Evolutionary conservation across 73 alveolate genomes (phyloP).

Genomic region (Paramecium octaurelia): DNA sequence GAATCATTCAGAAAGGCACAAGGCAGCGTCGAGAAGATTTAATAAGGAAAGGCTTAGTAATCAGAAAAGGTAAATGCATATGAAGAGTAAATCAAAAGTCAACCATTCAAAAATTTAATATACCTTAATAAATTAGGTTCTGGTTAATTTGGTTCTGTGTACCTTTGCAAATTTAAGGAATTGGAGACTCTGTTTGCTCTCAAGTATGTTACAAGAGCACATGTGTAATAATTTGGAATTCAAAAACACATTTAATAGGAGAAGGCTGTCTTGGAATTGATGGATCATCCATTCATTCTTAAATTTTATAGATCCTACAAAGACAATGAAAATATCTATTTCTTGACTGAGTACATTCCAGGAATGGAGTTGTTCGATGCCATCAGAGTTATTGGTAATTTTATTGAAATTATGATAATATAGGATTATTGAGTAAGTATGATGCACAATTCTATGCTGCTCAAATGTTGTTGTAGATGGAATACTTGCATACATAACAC

Average conservation of each 20-base stretch:
- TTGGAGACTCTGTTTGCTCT: conserved; percentile 71
- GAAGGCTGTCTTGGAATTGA: conserved; percentile 51
- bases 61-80: neutral
- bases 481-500: conserved; percentile 51
- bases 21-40: conserved; percentile 49
- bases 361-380: conserved; percentile 73
- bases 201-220: conserved; percentile 74
- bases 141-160: conserved; percentile 81
- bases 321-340: conserved; percentile 66
- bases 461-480: conserved; percentile 37
- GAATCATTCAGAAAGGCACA: conserved; percentile 63
- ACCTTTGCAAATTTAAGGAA: conserved; percentile 67
- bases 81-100: neutral
- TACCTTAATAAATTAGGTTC: conserved; percentile 71
- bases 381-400: conserved; percentile 60
- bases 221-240: conserved; percentile 68
- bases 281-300: conserved; percentile 69
- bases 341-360: conserved; percentile 63
- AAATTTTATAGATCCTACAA: conserved; percentile 65
- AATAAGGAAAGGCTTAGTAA: conserved; percentile 65
- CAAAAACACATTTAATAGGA: conserved; percentile 69
- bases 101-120: conserved; percentile 67
- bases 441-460: conserved; percentile 57
- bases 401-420: neutral
- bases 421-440: conserved; percentile 40